A percentile compares a stretch with the other conserved stretches of the same genome.
phyloP scores from a whole-genome alignment of 768 basidiomycete species.

The Hericium alpestre region DNA sequence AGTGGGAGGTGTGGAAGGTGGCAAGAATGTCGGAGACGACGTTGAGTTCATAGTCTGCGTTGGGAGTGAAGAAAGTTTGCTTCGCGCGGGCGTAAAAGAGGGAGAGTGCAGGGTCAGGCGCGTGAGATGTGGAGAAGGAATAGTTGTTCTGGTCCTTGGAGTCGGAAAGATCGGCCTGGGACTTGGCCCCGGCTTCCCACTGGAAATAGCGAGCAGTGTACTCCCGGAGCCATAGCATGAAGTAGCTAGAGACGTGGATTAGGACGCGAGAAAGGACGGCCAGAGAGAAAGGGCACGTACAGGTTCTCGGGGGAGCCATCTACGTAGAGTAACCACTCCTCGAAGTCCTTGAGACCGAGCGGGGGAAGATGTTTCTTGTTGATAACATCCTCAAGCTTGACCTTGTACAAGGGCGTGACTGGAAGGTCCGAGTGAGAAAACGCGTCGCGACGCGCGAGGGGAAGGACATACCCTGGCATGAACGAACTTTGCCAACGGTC shows the following conservation, averaged over 20 bases:
- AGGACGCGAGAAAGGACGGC: background rate
- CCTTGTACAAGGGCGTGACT: slow-evolving; percentile 54
- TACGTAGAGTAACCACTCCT: slow-evolving; percentile 76
- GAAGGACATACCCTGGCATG: slow-evolving; percentile 37
- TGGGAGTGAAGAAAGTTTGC: slow-evolving; percentile 70
- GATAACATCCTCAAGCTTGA: slow-evolving; percentile 66
- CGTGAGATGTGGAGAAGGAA: slow-evolving; percentile 11
- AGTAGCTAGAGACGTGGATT: slow-evolving; percentile 38
- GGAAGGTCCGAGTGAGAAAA: background rate
- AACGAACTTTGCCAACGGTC: slow-evolving; percentile 56
- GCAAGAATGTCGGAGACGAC: slow-evolving; percentile 57
- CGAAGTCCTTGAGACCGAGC: slow-evolving; percentile 42
- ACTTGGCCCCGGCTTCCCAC: slow-evolving; percentile 48
- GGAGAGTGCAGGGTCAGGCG: slow-evolving; percentile 33
- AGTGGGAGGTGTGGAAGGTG: slow-evolving; percentile 32
- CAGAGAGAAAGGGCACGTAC: slow-evolving; percentile 24
- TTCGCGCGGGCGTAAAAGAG: slow-evolving; percentile 74
- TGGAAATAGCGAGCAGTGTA: slow-evolving; percentile 60
- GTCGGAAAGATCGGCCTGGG: slow-evolving; percentile 30
- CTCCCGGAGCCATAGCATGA: slow-evolving; percentile 72
- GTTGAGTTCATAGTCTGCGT: slow-evolving; percentile 60
- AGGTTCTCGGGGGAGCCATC: slow-evolving; percentile 70
- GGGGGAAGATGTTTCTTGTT: slow-evolving; percentile 72
- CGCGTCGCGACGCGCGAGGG: background rate
- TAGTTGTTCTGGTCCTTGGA: slow-evolving; percentile 5